Base-by-base conservation (phyloP, 352 stramenopile species). In the Stramenopiles sp. region DNA sequence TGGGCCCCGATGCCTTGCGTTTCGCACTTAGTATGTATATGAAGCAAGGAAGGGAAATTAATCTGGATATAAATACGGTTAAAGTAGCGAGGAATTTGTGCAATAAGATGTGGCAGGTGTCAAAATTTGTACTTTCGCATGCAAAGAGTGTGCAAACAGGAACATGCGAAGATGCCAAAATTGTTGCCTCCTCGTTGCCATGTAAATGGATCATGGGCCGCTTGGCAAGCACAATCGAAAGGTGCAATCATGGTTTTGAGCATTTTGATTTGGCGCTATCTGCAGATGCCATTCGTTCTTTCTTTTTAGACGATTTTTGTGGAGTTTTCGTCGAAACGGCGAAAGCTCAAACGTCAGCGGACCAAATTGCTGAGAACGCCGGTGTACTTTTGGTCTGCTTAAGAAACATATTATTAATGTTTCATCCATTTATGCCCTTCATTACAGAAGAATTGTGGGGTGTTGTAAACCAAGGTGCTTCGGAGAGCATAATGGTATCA, bases 71-170 rank as follows among this genome's bases (percentile, higher is more conserved):
- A 79, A 96, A 98, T 74, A 89, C 94, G 75, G 86, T 99, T 25
- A 93, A 99, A 49, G 92, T 91, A 33, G 98, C 99, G 83, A 89
- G 96, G 74, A 95, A 98, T 82, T 99, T 99, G 81, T 99, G 96
- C 79, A 99, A 99, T 87, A 99, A 99, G 83, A 85, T 99, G 32
- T 99, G 96, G 96, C 98, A 99, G 81, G 95, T 94, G 1, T 96
- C 93, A 73, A 90, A 91, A 68, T 99, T 99, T 81, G 94, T 93
- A 53, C 88, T 99, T 6, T 84, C 49, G 4, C 4, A 76, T 53
- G 43, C 25, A 18, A 25, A 53, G n/a, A n/a, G n/a, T 53, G 43
- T 53, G 12, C 43, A 53, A 18, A 53, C 43, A 18, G 43, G 25
- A 12, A 18, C 12, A 18, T 53, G 12, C 25, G 25, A 53, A 18